phyloP scores from a whole-genome alignment of 495 filamentous ascomycete species.

The Trichoderma reesei region DNA sequence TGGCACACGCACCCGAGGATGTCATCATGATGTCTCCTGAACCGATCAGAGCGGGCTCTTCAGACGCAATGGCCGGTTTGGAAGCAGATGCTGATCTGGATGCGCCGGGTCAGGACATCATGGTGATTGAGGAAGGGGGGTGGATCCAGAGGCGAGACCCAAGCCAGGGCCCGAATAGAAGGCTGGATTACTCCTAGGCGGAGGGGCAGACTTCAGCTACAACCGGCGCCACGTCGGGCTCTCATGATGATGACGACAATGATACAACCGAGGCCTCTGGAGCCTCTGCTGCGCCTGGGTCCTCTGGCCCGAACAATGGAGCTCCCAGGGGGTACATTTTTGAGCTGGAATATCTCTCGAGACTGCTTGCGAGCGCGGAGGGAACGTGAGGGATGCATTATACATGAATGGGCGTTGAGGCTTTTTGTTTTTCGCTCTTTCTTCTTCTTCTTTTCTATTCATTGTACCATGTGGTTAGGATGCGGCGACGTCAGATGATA shows the following conservation, averaged over 20 bases:
- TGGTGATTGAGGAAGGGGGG: not conserved
- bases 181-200: not conserved
- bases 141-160: not conserved
- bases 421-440: not conserved
- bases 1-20: constrained; percentile 9
- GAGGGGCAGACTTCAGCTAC: not conserved
- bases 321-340: not conserved
- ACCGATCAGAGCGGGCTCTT: not conserved
- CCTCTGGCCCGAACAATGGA: not conserved
- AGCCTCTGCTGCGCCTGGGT: not conserved
- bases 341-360: not conserved
- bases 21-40: constrained; percentile 11
- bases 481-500: not conserved
- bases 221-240: not conserved
- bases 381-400: not conserved
- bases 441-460: not conserved
- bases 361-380: not conserved
- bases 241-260: constrained; percentile 1
- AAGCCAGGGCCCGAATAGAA: not conserved
- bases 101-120: not conserved
- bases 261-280: not conserved
- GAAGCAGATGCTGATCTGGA: not conserved
- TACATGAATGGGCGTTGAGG: not conserved
- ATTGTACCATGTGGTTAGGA: not conserved
- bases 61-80: constrained; percentile 1